These are phyloP conservation scores for Entomortierella chlamydospora DNA, from an alignment of 192 early-diverging fungal genomes.

Conservation along the genomic window DNA sequence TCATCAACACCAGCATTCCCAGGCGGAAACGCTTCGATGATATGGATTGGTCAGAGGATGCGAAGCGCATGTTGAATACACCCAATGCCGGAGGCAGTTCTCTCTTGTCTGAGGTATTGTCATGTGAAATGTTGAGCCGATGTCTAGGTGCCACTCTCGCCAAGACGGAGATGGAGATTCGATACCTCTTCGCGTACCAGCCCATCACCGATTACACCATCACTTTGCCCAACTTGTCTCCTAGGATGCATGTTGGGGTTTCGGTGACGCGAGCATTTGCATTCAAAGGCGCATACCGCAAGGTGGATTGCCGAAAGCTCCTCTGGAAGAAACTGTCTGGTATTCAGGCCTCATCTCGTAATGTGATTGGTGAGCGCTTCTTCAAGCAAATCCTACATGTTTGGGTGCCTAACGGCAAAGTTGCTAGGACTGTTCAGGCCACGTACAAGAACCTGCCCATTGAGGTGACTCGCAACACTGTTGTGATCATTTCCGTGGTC, in stretches of 20 bases:
- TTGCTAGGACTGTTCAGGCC: constrained; percentile 51
- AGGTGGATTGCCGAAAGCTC: constrained; percentile 51
- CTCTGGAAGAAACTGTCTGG: constrained; percentile 58
- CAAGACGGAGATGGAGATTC: constrained; percentile 66
- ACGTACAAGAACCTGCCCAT: constrained; percentile 39
- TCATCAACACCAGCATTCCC: constrained; percentile 47
- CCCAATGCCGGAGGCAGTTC: constrained; percentile 66
- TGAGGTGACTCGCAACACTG: constrained; percentile 48
- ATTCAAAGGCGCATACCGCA: constrained; percentile 49
- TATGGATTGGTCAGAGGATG: constrained; percentile 41
- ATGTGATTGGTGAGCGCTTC: constrained; percentile 52
- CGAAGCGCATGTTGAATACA: constrained; percentile 43
- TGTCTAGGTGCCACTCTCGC: constrained; percentile 56
- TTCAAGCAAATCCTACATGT: constrained; percentile 65
- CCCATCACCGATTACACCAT: constrained; percentile 65
- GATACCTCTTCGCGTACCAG: constrained; percentile 50
- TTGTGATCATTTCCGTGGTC: constrained; percentile 53
- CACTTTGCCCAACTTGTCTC: constrained; percentile 36
- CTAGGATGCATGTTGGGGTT: constrained; percentile 51
- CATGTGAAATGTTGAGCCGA: constrained; percentile 57
- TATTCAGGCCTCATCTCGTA: constrained; percentile 53
- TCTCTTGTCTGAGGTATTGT: constrained; percentile 60
- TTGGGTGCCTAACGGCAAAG: constrained; percentile 59
- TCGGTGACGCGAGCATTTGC: constrained; percentile 63
- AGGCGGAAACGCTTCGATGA: constrained; percentile 42